Conservation (phyloP, 139 green algal genomes). For the Coelastrella sp. region DNA sequence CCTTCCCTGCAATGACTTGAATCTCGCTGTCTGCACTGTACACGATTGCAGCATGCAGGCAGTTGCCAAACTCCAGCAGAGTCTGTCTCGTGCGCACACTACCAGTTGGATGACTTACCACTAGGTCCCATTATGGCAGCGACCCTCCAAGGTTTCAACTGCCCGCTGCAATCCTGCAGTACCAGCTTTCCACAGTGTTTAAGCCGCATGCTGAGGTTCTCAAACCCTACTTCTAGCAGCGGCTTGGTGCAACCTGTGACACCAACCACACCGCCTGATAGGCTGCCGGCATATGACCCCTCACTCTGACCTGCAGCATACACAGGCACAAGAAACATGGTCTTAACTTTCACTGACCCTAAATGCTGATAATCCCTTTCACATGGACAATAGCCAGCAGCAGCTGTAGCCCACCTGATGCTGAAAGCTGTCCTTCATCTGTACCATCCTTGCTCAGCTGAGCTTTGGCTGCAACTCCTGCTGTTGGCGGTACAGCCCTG, state of each 20-base stretch:
- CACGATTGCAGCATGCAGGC: too few species aligned
- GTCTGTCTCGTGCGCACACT: too few species aligned
- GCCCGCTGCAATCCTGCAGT: conserved; percentile 47
- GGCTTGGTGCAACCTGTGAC: neutral
- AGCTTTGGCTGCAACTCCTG: neutral
- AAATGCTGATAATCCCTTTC: too few species aligned
- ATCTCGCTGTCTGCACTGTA: too few species aligned
- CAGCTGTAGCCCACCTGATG: neutral
- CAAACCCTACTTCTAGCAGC: conserved; percentile 59
- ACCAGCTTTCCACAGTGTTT: conserved; percentile 53
- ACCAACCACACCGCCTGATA: neutral
- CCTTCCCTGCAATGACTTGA: too few species aligned
- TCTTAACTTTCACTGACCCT: too few species aligned
- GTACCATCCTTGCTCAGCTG: neutral
- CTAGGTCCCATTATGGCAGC: conserved; percentile 73
- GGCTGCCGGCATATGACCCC: neutral
- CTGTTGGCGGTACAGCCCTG: neutral
- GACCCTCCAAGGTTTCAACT: conserved; percentile 45
- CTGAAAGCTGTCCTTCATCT: neutral
- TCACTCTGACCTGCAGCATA: neutral
- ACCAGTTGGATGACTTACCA: neutral
- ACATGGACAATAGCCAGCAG: neutral
- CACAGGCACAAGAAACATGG: neutral
- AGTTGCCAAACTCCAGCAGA: neutral
- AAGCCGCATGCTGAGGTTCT: conserved; percentile 58